Evolutionary conservation across 2,329 filamentous ascomycete species (phyloP), one percentile per base, ranked within the genome.

Genomic region (Botrytis elliptica): DNA sequence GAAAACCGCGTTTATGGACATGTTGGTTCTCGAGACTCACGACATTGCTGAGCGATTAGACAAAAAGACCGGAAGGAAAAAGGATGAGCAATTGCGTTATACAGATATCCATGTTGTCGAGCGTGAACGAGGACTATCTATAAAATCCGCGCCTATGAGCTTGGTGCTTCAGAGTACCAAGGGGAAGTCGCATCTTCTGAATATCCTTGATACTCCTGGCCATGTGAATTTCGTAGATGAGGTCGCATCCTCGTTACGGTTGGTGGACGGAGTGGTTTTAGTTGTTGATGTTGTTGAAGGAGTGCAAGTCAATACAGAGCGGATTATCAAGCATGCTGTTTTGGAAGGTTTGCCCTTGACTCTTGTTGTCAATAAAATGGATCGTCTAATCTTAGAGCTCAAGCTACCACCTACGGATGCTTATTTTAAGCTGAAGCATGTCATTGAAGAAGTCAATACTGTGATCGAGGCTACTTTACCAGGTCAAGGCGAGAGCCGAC

Each of bases 191-290:
- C 95, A 98, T 84, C 87, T 99, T 4, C 85, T 99, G 84, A 98
- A 98, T 83, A 90, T 99, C 72, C 86, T 99, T 74, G 96, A 99
- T 83, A 99, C 96, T 0, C 96, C 96, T 0, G 96, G 96, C 10
- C 96, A 99, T 82, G 96, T 98, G 81, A 98, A 99, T 83, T 99
- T 99, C 82, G 95, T 97, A 60, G 96, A 99, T 81, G 96, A 99
- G 83, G 94, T 99, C 55, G 96, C 96, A 14, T 91, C 94, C 7
- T 92, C 94, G 0, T 85, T 97, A 79, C 90, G 96, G 60, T 84
- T 99, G 70, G 95, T 93, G 6, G 96, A 99, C 81, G 96, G 96
- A 74, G 90, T 98, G 38, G 95, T 97, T 70, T 85, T 99, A 67
- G 92, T 99, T 22, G 95, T 99, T 25, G 96, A 99, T 82, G 94